Evolutionary conservation across 495 filamentous ascomycete genomes (phyloP), one percentile per base, ranked within the genome.

Genomic region (Thozetella sp.): DNA sequence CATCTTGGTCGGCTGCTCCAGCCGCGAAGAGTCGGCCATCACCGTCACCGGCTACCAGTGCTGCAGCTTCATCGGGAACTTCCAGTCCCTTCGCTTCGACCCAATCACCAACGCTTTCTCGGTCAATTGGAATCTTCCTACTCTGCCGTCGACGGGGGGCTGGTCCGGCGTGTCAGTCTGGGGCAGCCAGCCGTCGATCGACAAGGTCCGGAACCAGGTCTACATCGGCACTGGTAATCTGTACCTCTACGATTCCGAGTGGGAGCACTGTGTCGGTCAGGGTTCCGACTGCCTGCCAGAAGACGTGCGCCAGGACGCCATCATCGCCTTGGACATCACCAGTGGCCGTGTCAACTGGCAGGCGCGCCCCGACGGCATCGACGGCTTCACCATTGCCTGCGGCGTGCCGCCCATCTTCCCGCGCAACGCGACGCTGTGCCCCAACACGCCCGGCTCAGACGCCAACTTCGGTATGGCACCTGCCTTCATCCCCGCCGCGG

Each of bases 401-500:
- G 67, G 63, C 9, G 23, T 56, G n/a, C 40, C 48, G 13, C 34
- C 26, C 25, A 13, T 54, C 22, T 11, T 46, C 0, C 58, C 65
- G 25, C 22, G 19, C 2, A 67, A 69, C 45, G 30, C 27, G 23
- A 54, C 64, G 12, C 30, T 65, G 23, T 78, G 76, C 64, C 69
- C 71, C 1, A 20, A 64, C 2, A 61, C 51, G n/a, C 72, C 73
- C 1, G 76, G 76, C 13, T 57, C 60, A 24, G 73, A 80, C 61
- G 63, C 67, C 20, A 72, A 78, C 53, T 80, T 80, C 46, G 76
- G 71, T 1, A 80, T 80, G 69, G 76, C 76, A 25, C 76, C 76
- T 2, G 27, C 69, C 2, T 74, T 72, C 51, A 64, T 80, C 0
- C 68, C 64, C 2, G 64, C 34, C 1, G 24, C 34, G 27, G 27